Evolutionary conservation across 75 land plant species (phyloP), one percentile per base, ranked within the genome.

Genomic region (Cupressus sempervirens): DNA sequence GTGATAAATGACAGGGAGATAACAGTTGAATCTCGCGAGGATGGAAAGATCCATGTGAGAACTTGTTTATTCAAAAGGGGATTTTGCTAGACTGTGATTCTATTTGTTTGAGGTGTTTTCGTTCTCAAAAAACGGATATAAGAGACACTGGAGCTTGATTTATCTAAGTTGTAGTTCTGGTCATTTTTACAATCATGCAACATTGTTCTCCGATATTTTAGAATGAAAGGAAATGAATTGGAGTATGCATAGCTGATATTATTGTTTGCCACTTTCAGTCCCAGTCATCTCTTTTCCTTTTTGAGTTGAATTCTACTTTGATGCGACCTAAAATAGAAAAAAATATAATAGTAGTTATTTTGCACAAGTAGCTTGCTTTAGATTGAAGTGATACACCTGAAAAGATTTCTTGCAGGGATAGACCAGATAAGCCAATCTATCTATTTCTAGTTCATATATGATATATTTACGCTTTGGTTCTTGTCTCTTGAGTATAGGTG

Each of bases 21-120:
- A 86, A 87, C 80, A 34, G 75, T 91, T 40, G 92, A 91, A 38
- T 91, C 91, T 85, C 82, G 70, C 3, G 92, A 91, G 35, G 88
- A 89, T 45, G 84, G 87, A 34, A 89, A 88, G 87, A 89, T 91
- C 29, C 85, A 86, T 81, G 92, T 91, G 79, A 88, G 91, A 23
- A 41, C 80, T 77, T 77, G 80, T 77, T 77, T 76, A 76, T 76
- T 23, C 79, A 76, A 38, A 15, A 76, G 40, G 26, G 41, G 43
- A 76, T 76, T 29, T 67, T 30, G 40, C 56, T 26, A 50, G 18
- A 30, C 68, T 79, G 36, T 53, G 67, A 35, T 76, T 1, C 30
- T 72, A 72, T 30, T 54, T 82, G 83, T 53, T 82, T 30, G 15
- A 48, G 14, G 9, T 12, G 26, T 84, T 87, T 54, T 65, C 52